Evolutionary conservation across 1,284 basidiomycete genomes (phyloP), one percentile per base, ranked within the genome.

Genomic region (Leccinum angustisporum): DNA sequence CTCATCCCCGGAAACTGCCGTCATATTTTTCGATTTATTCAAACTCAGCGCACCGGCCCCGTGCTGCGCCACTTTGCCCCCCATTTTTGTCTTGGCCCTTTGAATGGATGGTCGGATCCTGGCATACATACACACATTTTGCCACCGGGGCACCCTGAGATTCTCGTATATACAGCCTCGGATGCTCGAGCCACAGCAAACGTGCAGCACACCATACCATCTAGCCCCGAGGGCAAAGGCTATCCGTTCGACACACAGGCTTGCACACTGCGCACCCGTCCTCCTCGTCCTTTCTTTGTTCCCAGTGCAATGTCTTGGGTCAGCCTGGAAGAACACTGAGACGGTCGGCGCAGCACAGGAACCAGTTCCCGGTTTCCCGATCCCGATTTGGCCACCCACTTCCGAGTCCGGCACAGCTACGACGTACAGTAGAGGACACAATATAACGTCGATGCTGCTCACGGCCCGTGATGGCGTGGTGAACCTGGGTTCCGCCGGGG

Each of bases 1-100:
- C 18, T 48, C 53, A 57, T 13, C 4, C 30, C 40, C 63, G 63
- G 65, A 8, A 34, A 13, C 53, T 67, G 40, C 63, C 63, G 65
- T 10, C 1, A 0, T 13, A 48, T 48, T 48, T 21, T 48, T 7
- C 5, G 0, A 14, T 6, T 13, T 27, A 40, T 64, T 60, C 57
- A 1, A 7, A 61, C 63, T 67, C 63, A 59, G 63, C 54, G 31
- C 71, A 8, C 51, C 3, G 43, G 18, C 43, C 43, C 43, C 34
- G 34, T 30, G 27, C 7, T 30, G 27, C 27, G 27, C 27, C 27
- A 30, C 34, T 34, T 13, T 34, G 13, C 34, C 34, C 34, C 34
- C 34, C 34, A 13, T 34, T 34, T 34, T 34, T 34, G 34, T 13
- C 34, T 27, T 5, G 27, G 27, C 27, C 27, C 5, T 25, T 25